Base-by-base conservation (phyloP, 2,329 filamentous ascomycete species). In the Botrytis fragariae region DNA sequence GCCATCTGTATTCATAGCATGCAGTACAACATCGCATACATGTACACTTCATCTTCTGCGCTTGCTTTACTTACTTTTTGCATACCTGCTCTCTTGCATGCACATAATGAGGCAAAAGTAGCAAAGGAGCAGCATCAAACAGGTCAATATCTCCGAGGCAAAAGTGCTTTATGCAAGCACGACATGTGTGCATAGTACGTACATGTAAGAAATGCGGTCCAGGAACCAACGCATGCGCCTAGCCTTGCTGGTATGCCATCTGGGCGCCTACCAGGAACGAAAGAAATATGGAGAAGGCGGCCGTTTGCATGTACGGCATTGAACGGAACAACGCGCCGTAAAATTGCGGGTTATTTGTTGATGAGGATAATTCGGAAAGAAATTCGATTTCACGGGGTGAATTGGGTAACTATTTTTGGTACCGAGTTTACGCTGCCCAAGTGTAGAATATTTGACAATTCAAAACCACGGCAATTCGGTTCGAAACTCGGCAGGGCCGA, bases 261-360 rank as follows among this genome's bases (percentile, higher is more conserved):
- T 65, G 42, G 44, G 29, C 22, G 29, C 63, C 44, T 65, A 48
- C 14, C 32, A 18, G 20, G 25, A 32, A n/a, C 10, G 35, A 48
- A 22, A 37, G 22, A 65, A 65, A 65, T 65, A 65, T 51, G 63
- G 32, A 65, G 63, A 35, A 51, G 3, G 22, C 63, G 44, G 63
- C 22, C 35, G 12, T 61, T 61, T n/a, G 14, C 59, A 61, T 61
- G 37, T n/a, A 61, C 25, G 22, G 8, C 35, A 61, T 25, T 39
- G 10, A n/a, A 61, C 35, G 35, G 22, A 39, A n/a, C 6, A 65
- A 32, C 12, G 62, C 29, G 62, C 29, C 42, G 29, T 65, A 20
- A 32, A 65, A 25, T 14, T 35, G 22, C 5, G 20, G 29, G 20
- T 16, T n/a, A 39, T 61, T n/a, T 61, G 0, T 61, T n/a, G 59